Evolutionary conservation across 129 eudicot genomes (phyloP).

Genomic region (Flaveria robusta): DNA sequence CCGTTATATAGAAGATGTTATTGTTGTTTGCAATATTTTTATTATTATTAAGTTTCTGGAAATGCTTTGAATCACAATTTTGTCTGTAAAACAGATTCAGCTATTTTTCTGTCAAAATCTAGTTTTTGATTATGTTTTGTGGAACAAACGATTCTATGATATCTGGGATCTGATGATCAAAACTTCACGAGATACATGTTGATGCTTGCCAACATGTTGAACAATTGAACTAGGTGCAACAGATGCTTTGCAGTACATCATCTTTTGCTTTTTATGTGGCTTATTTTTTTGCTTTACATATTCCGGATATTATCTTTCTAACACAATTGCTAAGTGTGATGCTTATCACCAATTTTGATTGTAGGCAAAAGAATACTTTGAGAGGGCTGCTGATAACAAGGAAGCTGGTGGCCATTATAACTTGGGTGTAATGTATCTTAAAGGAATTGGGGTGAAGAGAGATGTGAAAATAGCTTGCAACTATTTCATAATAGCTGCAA

Average conservation of each 20-base stretch:
- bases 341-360: conserved; percentile 7
- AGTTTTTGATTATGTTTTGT: not conserved
- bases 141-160: not conserved
- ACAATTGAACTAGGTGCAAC: conserved; percentile 2
- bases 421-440: conserved; percentile 91
- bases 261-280: not conserved
- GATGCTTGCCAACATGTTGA: conserved; percentile 4
- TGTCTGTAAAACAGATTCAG: conserved; percentile 4
- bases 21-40: conserved; percentile 8
- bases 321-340: not conserved
- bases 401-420: conserved; percentile 95
- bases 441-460: conserved; percentile 87
- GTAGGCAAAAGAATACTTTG: conserved; percentile 93
- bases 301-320: not conserved
- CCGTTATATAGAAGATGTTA: conserved; percentile 2
- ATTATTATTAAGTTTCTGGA: not conserved
- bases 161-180: not conserved
- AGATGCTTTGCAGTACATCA: conserved; percentile 1
- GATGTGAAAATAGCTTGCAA: conserved; percentile 77
- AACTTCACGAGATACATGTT: conserved; percentile 1
- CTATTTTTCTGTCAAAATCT: not conserved
- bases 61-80: conserved; percentile 10
- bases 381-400: conserved; percentile 90
- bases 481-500: conserved; percentile 76
- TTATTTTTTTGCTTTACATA: not conserved